Evolutionary conservation across 2,329 filamentous ascomycete genomes (phyloP), one percentile per base, ranked within the genome.

Genomic region (Lojkania enalia): DNA sequence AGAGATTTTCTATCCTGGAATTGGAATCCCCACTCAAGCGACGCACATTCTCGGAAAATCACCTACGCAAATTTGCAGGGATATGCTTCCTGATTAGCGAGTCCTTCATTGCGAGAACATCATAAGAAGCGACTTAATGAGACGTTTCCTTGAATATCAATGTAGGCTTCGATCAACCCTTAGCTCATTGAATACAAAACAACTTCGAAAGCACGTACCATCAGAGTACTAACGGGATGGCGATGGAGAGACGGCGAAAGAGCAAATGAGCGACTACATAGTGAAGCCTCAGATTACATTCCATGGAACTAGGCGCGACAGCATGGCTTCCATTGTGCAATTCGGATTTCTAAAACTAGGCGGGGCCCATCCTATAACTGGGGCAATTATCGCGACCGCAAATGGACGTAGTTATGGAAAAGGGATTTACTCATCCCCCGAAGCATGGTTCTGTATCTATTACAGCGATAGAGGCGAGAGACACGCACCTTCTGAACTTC

Each of bases 91-190:
- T 3, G 37, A 35, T n/a, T 49, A 37, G 37, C 20, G 46, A 20
- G 42, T 49, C 32, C 27, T 45, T 5, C 42, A 49, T 20, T 49
- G 46, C 42, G 46, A 49, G 14, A 49, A 45, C 27, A 35, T 49
- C 19, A 16, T 49, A 11, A 32, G 46, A 4, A 29, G 15, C 6
- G 42, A 49, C 18, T 36, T 49, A 2, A 14, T 20, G 11, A 33
- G 20, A 21, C 39, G 36, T 0, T 80, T 80, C 52, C 61, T 80
- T 2, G 76, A 76, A 0, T 76, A 80, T 51, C 66, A 77, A 46
- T 60, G 63, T 31, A 74, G 66, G 0, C 61, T 80, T 7, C 60
- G 76, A 1, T 77, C 82, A 21, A 88, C 87, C 0, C 72, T 94
- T 2, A 88, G 92, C 27, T 18, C 30, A 1, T 12, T 30, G 15